A percentile compares a stretch with the other conserved stretches of the same genome.
phyloP scores from a whole-genome alignment of 306 rosid genomes.

The Dryas octopetala region DNA sequence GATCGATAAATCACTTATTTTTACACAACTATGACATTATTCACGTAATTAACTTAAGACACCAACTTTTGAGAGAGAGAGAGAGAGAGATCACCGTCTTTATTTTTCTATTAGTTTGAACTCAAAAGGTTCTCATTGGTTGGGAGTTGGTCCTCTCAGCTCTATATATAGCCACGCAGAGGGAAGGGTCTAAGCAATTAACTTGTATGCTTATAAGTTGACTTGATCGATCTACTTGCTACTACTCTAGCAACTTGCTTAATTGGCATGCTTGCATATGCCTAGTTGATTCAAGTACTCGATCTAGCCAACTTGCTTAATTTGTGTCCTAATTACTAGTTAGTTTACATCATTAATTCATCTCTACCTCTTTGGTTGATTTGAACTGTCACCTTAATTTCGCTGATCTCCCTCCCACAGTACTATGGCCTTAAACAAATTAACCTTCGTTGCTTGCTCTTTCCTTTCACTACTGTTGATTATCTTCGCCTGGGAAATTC shows the following conservation, averaged over 20 bases:
- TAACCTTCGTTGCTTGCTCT: conserved; percentile 2
- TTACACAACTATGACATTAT: too few species aligned
- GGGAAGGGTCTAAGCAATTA: background rate
- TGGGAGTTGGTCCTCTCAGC: background rate
- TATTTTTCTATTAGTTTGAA: background rate
- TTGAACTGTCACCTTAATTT: background rate
- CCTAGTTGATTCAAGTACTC: background rate
- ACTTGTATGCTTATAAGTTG: background rate
- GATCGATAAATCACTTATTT: too few species aligned
- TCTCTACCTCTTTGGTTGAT: background rate
- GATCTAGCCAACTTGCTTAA: background rate
- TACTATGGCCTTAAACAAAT: conserved; percentile 37
- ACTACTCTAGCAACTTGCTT: background rate
- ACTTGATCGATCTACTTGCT: background rate
- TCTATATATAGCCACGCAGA: conserved; percentile 20
- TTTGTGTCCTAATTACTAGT: background rate
- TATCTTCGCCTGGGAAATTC: conserved; percentile 15
- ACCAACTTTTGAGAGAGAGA: background rate
- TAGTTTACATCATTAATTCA: background rate
- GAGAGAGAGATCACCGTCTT: background rate
- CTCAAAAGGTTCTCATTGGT: background rate
- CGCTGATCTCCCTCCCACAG: background rate
- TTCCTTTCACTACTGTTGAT: conserved; percentile 24
- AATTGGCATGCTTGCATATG: background rate
- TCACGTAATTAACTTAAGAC: too few species aligned